Evolutionary conservation across 345 rosid genomes (phyloP), one percentile per base, ranked within the genome.

Genomic region (Hibiscus tridactylites): DNA sequence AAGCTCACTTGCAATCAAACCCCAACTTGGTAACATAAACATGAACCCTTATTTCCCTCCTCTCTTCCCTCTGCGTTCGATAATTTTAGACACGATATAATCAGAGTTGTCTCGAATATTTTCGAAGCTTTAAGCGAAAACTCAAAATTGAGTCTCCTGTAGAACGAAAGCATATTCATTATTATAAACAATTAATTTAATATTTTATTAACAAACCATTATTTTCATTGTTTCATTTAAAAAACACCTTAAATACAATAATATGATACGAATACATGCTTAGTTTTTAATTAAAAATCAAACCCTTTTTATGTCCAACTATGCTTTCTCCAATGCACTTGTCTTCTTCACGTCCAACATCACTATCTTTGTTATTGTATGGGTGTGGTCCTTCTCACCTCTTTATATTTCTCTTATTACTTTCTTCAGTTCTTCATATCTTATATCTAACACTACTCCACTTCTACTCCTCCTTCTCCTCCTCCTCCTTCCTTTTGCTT

Each of bases 321-420:
- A 81, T 77, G 78, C 85, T 82, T 75, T 80, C 92, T 86, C 87
- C 83, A 75, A 76, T 77, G 91, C 87, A 79, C 60, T 83, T 93
- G 96, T 91, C 97, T 71, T 88, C 87, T 72, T 83, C 91, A 83
- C 74, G 76, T 81, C 88, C 93, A 88, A 87, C 97, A 87, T 83
- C 90, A 78, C 83, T 82, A 71, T 85, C 86, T 77, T 49, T 78
- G 81, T 81, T 84, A 71, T 73, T 86, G 82, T 82, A 72, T 44
- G 8, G 66, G 4, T 56, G 87, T 86, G 93, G 93, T 85, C 97
- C 95, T 75, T 59, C 74, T 29, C 52, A 39, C 68, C 84, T 82
- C 93, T 87, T 85, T 91, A 86, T 81, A 88, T 65, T 80, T 75
- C 81, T 76, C 87, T 81, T 46, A 78, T 72, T 83, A 69, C 81